Evolutionary conservation across 345 rosid genomes (phyloP).

Genomic region (Punica granatum): DNA sequence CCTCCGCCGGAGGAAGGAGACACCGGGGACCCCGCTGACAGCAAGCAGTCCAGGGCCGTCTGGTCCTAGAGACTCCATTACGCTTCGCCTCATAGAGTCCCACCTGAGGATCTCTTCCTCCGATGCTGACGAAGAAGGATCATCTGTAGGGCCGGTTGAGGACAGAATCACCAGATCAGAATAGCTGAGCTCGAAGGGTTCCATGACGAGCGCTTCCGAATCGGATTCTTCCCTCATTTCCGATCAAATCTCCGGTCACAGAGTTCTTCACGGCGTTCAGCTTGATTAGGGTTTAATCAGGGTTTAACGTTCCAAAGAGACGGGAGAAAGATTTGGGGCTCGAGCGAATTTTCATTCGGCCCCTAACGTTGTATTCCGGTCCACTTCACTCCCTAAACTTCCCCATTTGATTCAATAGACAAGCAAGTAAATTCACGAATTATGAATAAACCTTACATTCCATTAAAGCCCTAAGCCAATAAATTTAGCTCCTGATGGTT

Average conservation of each 20-base stretch:
- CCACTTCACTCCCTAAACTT: neutral
- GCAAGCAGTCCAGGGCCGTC: slow-evolving; percentile 68
- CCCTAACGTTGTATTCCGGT: neutral
- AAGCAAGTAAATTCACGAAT: too few species aligned
- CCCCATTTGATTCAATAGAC: too few species aligned
- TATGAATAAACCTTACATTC: too few species aligned
- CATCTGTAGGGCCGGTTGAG: neutral
- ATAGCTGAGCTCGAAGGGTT: slow-evolving; percentile 43
- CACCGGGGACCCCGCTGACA: slow-evolving; percentile 46
- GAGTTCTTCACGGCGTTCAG: too few species aligned
- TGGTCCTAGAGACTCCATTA: slow-evolving; percentile 71
- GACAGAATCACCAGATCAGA: slow-evolving; percentile 45
- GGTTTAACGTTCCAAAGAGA: too few species aligned
- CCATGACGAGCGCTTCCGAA: slow-evolving; percentile 27
- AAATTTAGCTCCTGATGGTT: too few species aligned
- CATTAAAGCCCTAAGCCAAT: too few species aligned
- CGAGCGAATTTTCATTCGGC: neutral
- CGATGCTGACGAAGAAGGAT: slow-evolving; percentile 7
- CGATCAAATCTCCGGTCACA: neutral
- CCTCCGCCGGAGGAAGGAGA: slow-evolving; percentile 45
- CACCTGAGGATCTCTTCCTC: slow-evolving; percentile 23
- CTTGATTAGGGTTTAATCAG: too few species aligned
- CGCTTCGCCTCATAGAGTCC: slow-evolving; percentile 24
- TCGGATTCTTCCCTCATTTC: slow-evolving; percentile 21
- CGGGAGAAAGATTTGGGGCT: neutral